Evolutionary conservation across 2,329 filamentous ascomycete genomes (phyloP).

Genomic region (Colletotrichum tofieldiae): DNA sequence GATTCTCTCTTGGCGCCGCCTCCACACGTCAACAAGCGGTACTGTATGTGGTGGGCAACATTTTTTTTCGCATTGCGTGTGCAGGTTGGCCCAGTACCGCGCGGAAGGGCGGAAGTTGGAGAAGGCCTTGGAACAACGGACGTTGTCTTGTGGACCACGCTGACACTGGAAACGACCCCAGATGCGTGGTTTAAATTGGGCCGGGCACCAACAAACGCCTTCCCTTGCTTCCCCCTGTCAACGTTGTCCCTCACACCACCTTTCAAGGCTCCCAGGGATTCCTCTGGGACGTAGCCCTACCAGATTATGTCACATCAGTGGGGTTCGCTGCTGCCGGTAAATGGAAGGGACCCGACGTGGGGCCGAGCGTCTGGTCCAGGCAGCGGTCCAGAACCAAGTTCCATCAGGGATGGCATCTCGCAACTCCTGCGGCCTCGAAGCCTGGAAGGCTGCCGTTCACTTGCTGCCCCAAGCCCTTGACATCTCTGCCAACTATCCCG

Average conservation of each 20-base stretch:
- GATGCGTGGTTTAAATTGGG: conserved; percentile 8
- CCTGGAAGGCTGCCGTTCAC: not conserved
- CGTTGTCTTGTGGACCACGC: not conserved
- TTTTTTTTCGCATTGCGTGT: not conserved
- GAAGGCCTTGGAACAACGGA: not conserved
- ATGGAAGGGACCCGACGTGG: conserved; percentile 16
- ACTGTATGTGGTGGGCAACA: not conserved
- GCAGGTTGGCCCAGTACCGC: conserved; percentile 4
- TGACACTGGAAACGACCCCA: conserved; percentile 11
- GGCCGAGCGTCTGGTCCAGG: conserved; percentile 5
- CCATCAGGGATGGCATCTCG: not conserved
- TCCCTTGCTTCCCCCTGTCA: not conserved
- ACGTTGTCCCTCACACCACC: not conserved
- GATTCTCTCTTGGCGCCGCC: not conserved
- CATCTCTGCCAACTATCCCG: not conserved
- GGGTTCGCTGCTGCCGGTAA: conserved; percentile 9
- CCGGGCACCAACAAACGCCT: not conserved
- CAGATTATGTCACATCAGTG: conserved; percentile 26
- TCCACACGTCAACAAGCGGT: not conserved
- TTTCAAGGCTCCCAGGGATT: conserved; percentile 8
- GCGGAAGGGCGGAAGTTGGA: conserved; percentile 10
- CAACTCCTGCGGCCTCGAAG: not conserved
- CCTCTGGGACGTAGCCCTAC: conserved; percentile 28
- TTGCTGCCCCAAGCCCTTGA: not conserved
- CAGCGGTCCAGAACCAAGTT: conserved; percentile 16